Evolutionary conservation across 352 stramenopile genomes (phyloP).

Genomic region (Pythium sukuiense): DNA sequence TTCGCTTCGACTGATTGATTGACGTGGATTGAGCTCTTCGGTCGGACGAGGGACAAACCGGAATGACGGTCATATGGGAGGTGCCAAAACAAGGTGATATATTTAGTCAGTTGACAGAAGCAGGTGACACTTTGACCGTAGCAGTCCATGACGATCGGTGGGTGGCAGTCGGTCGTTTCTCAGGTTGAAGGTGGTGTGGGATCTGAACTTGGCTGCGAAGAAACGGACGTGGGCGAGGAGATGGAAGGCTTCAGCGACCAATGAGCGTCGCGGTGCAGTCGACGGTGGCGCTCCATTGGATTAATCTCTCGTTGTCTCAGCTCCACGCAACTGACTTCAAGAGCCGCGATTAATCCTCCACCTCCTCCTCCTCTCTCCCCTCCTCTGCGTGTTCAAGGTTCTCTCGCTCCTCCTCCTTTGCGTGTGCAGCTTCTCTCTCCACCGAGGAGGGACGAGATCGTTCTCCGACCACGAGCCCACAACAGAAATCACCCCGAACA

Average conservation of each 20-base stretch:
- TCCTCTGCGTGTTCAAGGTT: too few relatives aligned
- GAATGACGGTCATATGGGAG: background rate
- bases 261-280: background rate
- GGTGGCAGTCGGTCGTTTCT: background rate
- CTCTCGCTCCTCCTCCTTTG: background rate
- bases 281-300: constrained; percentile 1
- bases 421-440: too few relatives aligned
- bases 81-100: background rate
- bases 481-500: too few relatives aligned
- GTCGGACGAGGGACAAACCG: background rate
- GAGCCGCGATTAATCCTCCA: background rate
- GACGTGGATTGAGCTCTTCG: background rate
- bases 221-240: background rate
- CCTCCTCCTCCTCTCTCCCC: too few relatives aligned
- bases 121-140: too few relatives aligned
- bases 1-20: background rate
- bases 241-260: background rate
- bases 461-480: background rate
- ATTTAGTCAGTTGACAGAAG: too few relatives aligned
- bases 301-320: background rate
- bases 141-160: background rate
- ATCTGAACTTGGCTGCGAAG: background rate
- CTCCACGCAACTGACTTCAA: background rate
- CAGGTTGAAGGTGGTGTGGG: background rate
- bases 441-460: background rate